Base-by-base conservation (phyloP, 169 alveolate genomes). In the Plasmodium gaboni region DNA sequence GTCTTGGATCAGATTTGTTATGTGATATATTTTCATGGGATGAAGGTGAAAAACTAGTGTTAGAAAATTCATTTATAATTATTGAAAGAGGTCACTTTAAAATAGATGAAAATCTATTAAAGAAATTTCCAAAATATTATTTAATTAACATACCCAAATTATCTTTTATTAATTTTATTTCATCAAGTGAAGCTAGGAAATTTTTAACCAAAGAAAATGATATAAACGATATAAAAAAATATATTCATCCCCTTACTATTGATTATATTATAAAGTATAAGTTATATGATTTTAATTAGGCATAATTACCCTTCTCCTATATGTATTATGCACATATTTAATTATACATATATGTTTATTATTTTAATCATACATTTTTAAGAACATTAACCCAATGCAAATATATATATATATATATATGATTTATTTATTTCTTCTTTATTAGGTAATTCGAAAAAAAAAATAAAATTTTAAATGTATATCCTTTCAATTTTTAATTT, bases 111-210 rank as follows among this genome's bases (percentile, higher is more conserved):
- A 51, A 65, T 19, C 22, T 59, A 57, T 44, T 78, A 42, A 55
- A 78, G 61, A 64, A 78, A 78, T 48, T 78, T 57, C 70, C 69
- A 46, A 78, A 70, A 26, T 78, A 65, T 69, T 65, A 78, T 78
- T 78, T 78, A 78, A 78, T 78, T 12, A 51, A 78, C 50, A 64
- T 78, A 51, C 59, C 48, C 48, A 26, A 64, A 1, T 32, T 64
- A 69, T 78, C 89, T 65, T 64, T 64, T 15, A 64, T 78, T 64
- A 78, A 78, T 78, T 78, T 59, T 78, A 63, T 78, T 78, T 78
- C 89, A 48, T 78, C 89, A 78, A 78, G 53, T 59, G 76, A 78
- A 44, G 69, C 68, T 13, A 78, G 89, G 44, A 78, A 78, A 46
- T 15, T 78, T 15, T 64, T 78, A 78, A 26, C 61, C 55, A 17